Conservation (phyloP, 2,329 filamentous ascomycete species). For the Penicillium concentricum region DNA sequence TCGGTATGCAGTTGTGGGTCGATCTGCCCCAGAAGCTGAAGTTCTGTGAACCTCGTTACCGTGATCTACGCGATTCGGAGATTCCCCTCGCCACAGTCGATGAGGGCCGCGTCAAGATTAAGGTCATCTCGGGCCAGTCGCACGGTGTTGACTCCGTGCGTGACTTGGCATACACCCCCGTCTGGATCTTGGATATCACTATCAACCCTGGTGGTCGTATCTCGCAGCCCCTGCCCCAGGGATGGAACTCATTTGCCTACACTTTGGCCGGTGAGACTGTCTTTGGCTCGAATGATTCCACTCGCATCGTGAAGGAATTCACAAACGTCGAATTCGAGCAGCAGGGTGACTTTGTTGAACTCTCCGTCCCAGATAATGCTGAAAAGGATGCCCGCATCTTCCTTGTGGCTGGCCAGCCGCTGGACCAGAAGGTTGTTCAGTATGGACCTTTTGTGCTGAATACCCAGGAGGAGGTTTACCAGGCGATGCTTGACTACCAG, state of each 20-base stretch:
- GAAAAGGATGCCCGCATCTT: conserved; percentile 56
- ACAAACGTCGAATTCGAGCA: conserved; percentile 89
- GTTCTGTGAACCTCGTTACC: conserved; percentile 85
- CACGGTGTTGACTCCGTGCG: conserved; percentile 83
- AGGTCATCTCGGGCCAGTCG: conserved; percentile 84
- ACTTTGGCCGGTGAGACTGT: conserved; percentile 69
- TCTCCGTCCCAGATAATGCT: conserved; percentile 66
- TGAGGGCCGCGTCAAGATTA: conserved; percentile 72
- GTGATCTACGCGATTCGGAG: conserved; percentile 75
- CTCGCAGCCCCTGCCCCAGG: conserved; percentile 69
- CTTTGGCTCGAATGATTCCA: conserved; percentile 54
- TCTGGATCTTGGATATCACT: conserved; percentile 88
- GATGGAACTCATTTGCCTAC: conserved; percentile 91
- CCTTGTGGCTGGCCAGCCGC: conserved; percentile 73
- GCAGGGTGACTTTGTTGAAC: conserved; percentile 71
- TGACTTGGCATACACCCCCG: conserved; percentile 91
- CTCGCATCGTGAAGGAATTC: conserved; percentile 53
- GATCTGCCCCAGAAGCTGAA: conserved; percentile 82
- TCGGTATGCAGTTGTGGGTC: conserved; percentile 94
- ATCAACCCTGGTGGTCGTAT: conserved; percentile 77
- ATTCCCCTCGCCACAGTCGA: conserved; percentile 74
- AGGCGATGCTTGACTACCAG: conserved; percentile 76
- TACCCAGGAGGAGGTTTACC: conserved; percentile 68
- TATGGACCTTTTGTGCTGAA: conserved; percentile 83
- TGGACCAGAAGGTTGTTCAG: conserved; percentile 78